Evolutionary conservation across 75 land plant species (phyloP), one percentile per base, ranked within the genome.

Genomic region (Cunninghamia lanceolata): DNA sequence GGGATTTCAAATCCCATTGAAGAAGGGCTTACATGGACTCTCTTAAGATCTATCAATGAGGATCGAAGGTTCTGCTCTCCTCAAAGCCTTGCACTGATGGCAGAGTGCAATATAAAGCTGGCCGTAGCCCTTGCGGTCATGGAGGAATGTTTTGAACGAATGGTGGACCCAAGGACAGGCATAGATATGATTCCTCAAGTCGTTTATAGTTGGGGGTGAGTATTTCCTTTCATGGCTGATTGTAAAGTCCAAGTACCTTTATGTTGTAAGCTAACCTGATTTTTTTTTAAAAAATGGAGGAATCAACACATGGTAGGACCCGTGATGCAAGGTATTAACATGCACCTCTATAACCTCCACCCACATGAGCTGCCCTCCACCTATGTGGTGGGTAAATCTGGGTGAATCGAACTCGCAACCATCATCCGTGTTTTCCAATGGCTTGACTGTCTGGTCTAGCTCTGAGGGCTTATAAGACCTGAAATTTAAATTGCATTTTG

Each of bases 81-180:
- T 11, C 84, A 87, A 79, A 89, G 87, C n/a, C 50, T 91, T 84
- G 94, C 93, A 70, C 32, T 89, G 73, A 91, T 89, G 87, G 95
- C 95, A 56, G 98, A 96, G 46, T 91, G 93, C 88, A 92, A 96
- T 82, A 82, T 91, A 16, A 95, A 92, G 70, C 84, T 96, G 77
- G 94, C 94, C 76, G 90, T 96, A 85, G 93, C 96, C 14, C 89
- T 96, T 42, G 85, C 89, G 42, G 91, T 96, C 25, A 94, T 96
- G 93, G 93, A 95, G 77, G 98, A 96, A 85, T 94, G 98, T 88
- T 96, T 96, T 91, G 53, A 88, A 35, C 91, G 95, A 15, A 96
- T 96, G 96, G 81, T 94, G 36, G 98, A 96, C 79, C 92, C 93
- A 88, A 91, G 95, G 88, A 93, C 96, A 78, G 94, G 93, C 28